Conservation (phyloP, 768 basidiomycete species). For the Auricularia sp. region DNA sequence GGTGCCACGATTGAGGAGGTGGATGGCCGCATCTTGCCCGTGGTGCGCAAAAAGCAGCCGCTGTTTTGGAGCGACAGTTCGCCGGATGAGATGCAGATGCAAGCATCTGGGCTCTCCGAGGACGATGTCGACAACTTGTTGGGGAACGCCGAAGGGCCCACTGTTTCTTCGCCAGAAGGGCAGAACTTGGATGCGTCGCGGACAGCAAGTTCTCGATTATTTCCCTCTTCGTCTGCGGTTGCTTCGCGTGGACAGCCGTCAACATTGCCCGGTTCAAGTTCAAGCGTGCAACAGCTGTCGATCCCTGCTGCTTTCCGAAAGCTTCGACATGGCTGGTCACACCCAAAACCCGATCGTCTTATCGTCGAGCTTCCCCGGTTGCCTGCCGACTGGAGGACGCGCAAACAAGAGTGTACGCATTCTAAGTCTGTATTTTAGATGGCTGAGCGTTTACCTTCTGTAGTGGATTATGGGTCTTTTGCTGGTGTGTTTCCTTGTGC, state of each 20-base stretch:
- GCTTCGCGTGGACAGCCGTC: too few species aligned
- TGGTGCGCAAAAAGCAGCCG: background rate
- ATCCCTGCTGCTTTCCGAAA: background rate
- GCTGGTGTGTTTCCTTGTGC: background rate
- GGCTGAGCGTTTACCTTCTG: background rate
- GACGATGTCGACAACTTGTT: background rate
- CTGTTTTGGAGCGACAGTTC: background rate
- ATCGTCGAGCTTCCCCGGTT: background rate
- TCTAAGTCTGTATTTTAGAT: background rate
- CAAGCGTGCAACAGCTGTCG: background rate
- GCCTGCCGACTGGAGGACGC: background rate
- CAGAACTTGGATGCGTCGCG: too few species aligned
- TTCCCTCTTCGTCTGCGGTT: too few species aligned
- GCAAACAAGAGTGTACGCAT: background rate
- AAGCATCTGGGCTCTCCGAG: background rate
- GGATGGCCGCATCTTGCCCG: background rate
- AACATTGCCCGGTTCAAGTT: too few species aligned
- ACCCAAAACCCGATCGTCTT: background rate
- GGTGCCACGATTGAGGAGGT: background rate
- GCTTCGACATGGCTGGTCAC: background rate
- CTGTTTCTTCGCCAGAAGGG: too few species aligned
- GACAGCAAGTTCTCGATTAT: too few species aligned
- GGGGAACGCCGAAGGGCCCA: too few species aligned
- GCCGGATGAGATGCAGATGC: background rate
- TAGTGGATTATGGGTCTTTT: background rate